Evolutionary conservation across 805 yeast species (phyloP).

Genomic region (Wickerhamomyces alni): DNA sequence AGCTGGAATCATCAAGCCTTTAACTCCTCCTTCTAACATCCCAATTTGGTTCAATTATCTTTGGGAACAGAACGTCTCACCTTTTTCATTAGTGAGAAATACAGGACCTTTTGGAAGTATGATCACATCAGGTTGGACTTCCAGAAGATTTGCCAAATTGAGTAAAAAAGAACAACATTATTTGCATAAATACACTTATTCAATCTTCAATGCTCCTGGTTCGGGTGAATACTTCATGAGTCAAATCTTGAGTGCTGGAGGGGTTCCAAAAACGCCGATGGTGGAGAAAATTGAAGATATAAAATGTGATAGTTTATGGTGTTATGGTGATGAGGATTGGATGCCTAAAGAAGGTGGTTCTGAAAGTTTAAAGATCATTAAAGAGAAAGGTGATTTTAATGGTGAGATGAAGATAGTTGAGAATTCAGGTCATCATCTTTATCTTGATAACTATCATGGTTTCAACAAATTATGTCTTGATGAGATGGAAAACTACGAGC

Average conservation of each 20-base stretch:
- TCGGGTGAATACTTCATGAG: conserved; percentile 92
- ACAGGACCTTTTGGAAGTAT: conserved; percentile 81
- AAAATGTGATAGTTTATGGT: conserved; percentile 66
- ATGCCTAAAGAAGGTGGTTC: conserved; percentile 40
- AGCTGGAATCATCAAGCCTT: conserved; percentile 67
- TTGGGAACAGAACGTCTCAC: conserved; percentile 86
- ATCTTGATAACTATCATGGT: conserved; percentile 52
- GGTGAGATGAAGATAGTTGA: conserved; percentile 37
- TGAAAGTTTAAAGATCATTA: conserved; percentile 24
- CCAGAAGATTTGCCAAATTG: conserved; percentile 67
- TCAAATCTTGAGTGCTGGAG: conserved; percentile 85
- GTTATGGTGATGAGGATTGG: conserved; percentile 81
- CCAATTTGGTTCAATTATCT: conserved; percentile 75
- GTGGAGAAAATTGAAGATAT: conserved; percentile 35
- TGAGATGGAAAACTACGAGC: conserved; percentile 40
- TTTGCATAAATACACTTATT: conserved; percentile 75
- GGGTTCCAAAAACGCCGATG: conserved; percentile 76
- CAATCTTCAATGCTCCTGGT: conserved; percentile 80
- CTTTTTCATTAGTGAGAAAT: conserved; percentile 72
- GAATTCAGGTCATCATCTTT: conserved; percentile 74
- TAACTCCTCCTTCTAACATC: conserved; percentile 34
- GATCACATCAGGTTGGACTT: conserved; percentile 85
- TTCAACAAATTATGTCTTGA: conserved; percentile 47
- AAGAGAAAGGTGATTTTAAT: conserved; percentile 13
- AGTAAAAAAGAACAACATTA: conserved; percentile 36